These are phyloP conservation scores for Tulasnella sp. DNA, from an alignment of 768 basidiomycete species.

Conservation along the genomic window DNA sequence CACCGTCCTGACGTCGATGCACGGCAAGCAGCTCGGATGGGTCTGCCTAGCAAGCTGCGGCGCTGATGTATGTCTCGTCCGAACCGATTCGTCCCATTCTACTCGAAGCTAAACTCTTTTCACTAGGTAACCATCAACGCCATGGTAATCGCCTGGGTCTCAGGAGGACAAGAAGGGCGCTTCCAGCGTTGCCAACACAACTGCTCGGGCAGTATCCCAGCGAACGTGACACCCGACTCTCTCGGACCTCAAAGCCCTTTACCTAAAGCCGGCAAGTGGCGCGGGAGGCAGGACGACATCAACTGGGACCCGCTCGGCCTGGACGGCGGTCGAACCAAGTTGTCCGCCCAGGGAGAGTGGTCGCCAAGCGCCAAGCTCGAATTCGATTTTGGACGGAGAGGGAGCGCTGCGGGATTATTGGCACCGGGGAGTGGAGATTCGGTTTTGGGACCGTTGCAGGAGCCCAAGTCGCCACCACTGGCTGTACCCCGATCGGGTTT, in stretches of 20 bases:
- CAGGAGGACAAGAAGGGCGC: constrained; percentile 32
- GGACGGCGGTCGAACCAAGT: background rate
- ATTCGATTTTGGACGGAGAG: background rate
- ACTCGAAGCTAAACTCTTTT: background rate
- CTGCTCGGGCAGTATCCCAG: background rate
- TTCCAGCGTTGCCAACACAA: background rate
- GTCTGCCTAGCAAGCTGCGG: constrained; percentile 47
- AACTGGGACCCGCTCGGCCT: background rate
- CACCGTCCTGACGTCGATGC: constrained; percentile 45
- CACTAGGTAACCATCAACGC: constrained; percentile 49
- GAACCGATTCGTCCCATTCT: background rate
- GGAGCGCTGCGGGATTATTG: background rate
- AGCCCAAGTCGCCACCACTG: background rate
- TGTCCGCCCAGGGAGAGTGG: background rate
- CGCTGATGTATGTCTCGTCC: constrained; percentile 38
- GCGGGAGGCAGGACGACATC: background rate
- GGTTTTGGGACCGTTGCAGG: background rate
- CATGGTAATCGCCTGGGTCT: constrained; percentile 49
- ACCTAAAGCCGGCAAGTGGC: background rate
- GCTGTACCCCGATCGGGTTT: background rate
- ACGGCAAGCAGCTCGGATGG: constrained; percentile 50
- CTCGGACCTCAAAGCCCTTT: background rate
- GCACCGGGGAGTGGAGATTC: background rate
- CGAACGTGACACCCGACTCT: background rate
- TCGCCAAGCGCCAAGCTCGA: background rate